Evolutionary conservation across 441 rosid genomes (phyloP).

Genomic region (Erodium moschatum): DNA sequence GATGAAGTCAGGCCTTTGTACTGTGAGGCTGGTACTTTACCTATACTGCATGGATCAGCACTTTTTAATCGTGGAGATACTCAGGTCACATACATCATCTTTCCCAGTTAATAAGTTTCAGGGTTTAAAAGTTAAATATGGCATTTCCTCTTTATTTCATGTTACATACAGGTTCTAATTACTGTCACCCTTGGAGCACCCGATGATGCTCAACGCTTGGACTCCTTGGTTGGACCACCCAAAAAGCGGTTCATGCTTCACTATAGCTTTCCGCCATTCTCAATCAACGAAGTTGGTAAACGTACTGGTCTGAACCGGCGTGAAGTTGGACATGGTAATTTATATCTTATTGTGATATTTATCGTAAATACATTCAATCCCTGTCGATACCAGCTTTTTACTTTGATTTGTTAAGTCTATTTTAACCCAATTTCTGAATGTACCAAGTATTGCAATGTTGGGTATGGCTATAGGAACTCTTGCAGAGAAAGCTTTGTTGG

Average conservation of each 20-base stretch:
- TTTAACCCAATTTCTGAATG: background rate
- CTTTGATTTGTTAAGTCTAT: background rate
- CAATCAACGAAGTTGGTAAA: conserved; percentile 88
- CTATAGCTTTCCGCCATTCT: conserved; percentile 89
- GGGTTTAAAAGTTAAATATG: background rate
- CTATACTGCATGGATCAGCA: conserved; percentile 79
- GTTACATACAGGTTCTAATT: conserved; percentile 55
- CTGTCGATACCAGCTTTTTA: background rate
- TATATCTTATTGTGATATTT: conserved; percentile 7
- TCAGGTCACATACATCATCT: conserved; percentile 41
- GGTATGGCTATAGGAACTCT: conserved; percentile 58
- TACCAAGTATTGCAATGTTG: background rate
- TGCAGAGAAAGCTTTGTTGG: conserved; percentile 92
- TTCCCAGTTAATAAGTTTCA: background rate
- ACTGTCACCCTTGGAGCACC: conserved; percentile 94
- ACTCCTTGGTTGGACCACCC: conserved; percentile 79
- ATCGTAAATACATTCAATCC: background rate
- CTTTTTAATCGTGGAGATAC: conserved; percentile 95
- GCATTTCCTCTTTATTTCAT: conserved; percentile 9
- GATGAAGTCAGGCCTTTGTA: conserved; percentile 84
- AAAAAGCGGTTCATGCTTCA: conserved; percentile 97
- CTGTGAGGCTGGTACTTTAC: conserved; percentile 64
- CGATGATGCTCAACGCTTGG: conserved; percentile 77
- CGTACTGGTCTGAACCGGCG: conserved; percentile 86
- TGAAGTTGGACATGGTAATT: conserved; percentile 93